Conservation (phyloP, 164 flowering plant genomes). For the Vitis cinerea region DNA sequence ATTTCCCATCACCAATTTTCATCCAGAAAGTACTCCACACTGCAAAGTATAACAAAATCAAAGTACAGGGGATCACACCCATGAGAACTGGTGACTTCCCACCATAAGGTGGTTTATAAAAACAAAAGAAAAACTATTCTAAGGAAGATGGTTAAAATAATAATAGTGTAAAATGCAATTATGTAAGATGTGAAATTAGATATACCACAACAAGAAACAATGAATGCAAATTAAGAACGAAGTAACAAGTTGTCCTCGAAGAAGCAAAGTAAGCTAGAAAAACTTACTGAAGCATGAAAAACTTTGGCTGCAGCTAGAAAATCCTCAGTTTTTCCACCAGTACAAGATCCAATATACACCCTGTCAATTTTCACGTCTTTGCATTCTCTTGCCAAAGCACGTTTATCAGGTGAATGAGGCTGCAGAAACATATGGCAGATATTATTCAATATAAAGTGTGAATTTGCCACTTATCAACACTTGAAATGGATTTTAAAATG, state of each 20-base stretch:
- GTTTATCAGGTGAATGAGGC: constrained; percentile 99
- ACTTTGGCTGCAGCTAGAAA: constrained; percentile 94
- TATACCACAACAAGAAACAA: no score
- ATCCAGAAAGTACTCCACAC: neutral
- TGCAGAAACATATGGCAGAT: constrained; percentile 31
- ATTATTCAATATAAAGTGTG: neutral
- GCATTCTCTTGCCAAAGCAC: constrained; percentile 96
- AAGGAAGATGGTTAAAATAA: neutral
- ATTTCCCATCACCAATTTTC: neutral
- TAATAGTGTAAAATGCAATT: no score
- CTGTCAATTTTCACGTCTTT: constrained; percentile 96
- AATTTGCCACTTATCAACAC: no score
- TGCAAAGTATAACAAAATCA: neutral
- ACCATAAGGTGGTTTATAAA: neutral
- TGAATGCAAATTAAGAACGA: no score
- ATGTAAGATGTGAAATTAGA: no score
- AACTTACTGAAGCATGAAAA: constrained; percentile 75
- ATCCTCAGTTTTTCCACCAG: constrained; percentile 99
- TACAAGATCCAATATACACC: constrained; percentile 98
- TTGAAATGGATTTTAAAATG: no score
- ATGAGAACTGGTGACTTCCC: neutral
- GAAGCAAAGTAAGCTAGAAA: neutral
- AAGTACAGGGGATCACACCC: neutral
- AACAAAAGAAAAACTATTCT: neutral
- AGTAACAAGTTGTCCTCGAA: no score